Evolutionary conservation across 345 rosid genomes (phyloP).

Genomic region (Eucalyptus curtisii): DNA sequence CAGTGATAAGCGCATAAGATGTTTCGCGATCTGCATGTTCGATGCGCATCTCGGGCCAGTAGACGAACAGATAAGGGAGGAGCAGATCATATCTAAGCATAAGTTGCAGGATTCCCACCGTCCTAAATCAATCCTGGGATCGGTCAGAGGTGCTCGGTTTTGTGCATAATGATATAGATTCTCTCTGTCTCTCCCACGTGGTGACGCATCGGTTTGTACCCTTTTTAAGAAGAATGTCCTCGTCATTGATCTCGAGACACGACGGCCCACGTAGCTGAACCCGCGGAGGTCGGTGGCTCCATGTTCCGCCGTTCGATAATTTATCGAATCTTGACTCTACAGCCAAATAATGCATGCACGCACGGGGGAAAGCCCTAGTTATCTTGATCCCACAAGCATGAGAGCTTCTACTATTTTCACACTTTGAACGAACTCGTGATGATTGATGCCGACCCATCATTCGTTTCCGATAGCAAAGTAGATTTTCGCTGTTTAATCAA

Average conservation of each 20-base stretch:
- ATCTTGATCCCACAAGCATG: not conserved
- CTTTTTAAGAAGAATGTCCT: not conserved
- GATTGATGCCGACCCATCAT: not conserved
- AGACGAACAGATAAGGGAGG: not conserved
- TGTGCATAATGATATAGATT: not conserved
- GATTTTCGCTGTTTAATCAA: not conserved
- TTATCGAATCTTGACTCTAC: not conserved
- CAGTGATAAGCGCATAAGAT: not conserved
- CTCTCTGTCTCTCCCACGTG: not conserved
- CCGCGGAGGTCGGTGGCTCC: not conserved
- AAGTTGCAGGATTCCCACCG: not conserved
- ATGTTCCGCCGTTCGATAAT: not conserved
- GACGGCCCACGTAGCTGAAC: not conserved
- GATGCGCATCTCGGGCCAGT: not conserved
- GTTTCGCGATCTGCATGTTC: not conserved
- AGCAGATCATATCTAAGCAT: not conserved
- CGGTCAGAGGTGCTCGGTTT: not conserved
- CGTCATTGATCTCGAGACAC: not conserved
- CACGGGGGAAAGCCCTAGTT: not conserved
- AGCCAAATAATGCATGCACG: not conserved
- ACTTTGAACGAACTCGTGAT: not conserved
- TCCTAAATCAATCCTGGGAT: not conserved
- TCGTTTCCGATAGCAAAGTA: not conserved
- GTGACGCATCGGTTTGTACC: not conserved
- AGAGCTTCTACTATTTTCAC: not conserved